These are phyloP conservation scores for Anthracocystis setariae DNA, from an alignment of 1,284 basidiomycete species.

Conservation along the genomic window DNA sequence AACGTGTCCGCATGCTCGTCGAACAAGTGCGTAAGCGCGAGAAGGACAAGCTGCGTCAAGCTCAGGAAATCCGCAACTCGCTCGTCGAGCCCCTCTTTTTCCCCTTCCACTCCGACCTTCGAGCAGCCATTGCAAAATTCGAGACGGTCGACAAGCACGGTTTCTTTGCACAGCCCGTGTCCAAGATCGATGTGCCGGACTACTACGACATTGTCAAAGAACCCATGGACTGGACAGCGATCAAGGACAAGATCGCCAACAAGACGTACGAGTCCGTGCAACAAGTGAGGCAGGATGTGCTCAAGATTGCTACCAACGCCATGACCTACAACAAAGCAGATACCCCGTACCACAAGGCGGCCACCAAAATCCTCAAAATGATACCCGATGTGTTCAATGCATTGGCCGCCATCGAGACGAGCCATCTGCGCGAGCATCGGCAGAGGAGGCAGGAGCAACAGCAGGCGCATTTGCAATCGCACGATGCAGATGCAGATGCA, in stretches of 20 bases:
- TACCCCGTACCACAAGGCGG: constrained; percentile 78
- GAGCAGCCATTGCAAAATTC: constrained; percentile 26
- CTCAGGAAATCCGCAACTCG: constrained; percentile 77
- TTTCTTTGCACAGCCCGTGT: constrained; percentile 68
- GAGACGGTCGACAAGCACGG: constrained; percentile 47
- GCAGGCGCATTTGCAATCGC: constrained; percentile 1
- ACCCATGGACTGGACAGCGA: constrained; percentile 89
- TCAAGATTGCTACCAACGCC: constrained; percentile 86
- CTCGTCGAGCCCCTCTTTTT: constrained; percentile 69
- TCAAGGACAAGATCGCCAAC: constrained; percentile 74
- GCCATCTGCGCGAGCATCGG: constrained; percentile 27
- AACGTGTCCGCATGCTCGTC: constrained; percentile 77
- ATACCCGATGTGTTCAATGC: constrained; percentile 71
- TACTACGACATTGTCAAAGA: constrained; percentile 87
- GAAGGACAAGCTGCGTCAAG: constrained; percentile 80
- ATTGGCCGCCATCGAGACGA: constrained; percentile 69
- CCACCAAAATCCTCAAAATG: constrained; percentile 76
- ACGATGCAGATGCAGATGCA: neutral
- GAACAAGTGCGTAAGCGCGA: constrained; percentile 84
- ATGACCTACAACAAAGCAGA: constrained; percentile 84
- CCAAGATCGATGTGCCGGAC: constrained; percentile 81
- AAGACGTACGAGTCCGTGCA: constrained; percentile 81
- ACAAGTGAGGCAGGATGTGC: constrained; percentile 83
- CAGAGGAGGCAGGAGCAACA: constrained; percentile 5
- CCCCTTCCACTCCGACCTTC: constrained; percentile 36